Evolutionary conservation across 257 asterid genomes (phyloP), one percentile per base, ranked within the genome.

Genomic region (Cordia subcordata): DNA sequence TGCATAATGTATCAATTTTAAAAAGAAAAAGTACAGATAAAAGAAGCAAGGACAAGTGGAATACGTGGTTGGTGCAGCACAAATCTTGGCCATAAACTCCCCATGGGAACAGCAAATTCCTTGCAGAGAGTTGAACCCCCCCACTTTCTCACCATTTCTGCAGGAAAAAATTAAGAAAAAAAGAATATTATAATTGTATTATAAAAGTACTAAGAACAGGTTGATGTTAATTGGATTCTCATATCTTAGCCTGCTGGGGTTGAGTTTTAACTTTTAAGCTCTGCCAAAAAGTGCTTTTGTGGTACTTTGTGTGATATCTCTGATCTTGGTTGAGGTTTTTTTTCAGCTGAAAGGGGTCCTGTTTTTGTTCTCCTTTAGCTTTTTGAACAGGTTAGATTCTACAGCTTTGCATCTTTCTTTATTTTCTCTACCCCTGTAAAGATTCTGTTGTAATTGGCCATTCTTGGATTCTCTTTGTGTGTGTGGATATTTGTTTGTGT

Each of bases 61-160:
- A 16, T 39, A 63, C 75, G 78, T 73, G 78, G 65, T 68, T 65
- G 68, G 78, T 60, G 33, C 49, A 23, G 63, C 78, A 55, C 46
- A 51, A 66, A 56, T 49, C 4, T 11, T 66, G 77, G 71, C 10
- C 2, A 11, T 42, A 4, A 42, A 10, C 47, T 14, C 47, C 47
- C 12, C 13, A 39, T 3, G 11, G 23, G n/a, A 51, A 32, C 27
- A 57, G 8, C 13, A 38, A n/a, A 37, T 32, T 40, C 49, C 1
- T 15, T 8, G 8, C 13, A 8, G 47, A 37, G 15, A n/a, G n/a
- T 13, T 40, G 15, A 16, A 40, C 27, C 13, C 39, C 39, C 40
- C 20, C 39, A 20, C 57, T 22, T 53, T 17, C 55, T 9, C 13
- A 9, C 8, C 20, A n/a, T 16, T 16, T 16, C 50, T n/a, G 14